These are phyloP conservation scores for Melastoma malabathricum DNA, from an alignment of 345 rosid genomes.

Conservation along the genomic window DNA sequence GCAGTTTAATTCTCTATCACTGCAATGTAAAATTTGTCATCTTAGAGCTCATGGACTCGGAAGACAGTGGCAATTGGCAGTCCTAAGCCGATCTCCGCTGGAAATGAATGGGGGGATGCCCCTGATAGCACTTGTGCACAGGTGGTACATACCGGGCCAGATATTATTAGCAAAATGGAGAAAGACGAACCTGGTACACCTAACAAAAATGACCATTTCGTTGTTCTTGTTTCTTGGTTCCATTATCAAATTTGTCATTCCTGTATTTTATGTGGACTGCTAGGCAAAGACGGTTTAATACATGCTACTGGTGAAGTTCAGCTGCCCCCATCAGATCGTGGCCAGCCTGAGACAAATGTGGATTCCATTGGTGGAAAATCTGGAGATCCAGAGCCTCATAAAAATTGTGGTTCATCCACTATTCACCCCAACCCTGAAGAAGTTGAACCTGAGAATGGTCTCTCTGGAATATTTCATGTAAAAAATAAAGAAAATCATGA, in stretches of 20 bases:
- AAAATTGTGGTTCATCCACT: too few species aligned
- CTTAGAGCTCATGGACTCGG: conserved; percentile 38
- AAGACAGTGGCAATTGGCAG: conserved; percentile 26
- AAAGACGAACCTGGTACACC: conserved; percentile 22
- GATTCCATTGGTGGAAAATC: too few species aligned
- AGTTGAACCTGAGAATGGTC: conserved; percentile 7
- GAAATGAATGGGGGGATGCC: conserved; percentile 21
- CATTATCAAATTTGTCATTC: too few species aligned
- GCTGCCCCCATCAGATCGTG: too few species aligned
- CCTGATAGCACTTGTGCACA: conserved; percentile 25
- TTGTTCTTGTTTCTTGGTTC: too few species aligned
- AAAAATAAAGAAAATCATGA: conserved; percentile 15
- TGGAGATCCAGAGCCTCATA: too few species aligned
- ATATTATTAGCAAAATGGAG: conserved; percentile 9
- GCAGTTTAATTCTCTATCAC: too few species aligned
- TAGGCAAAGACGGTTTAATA: too few species aligned
- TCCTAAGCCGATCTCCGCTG: conserved; percentile 14
- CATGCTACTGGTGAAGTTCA: too few species aligned
- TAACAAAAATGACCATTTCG: conserved; percentile 10
- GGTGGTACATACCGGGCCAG: conserved; percentile 20
- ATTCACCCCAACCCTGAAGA: conserved; percentile 1
- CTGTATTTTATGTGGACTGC: too few species aligned
- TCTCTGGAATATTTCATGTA: conserved; percentile 9
- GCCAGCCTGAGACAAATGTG: too few species aligned
- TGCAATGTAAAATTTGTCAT: not conserved